Base-by-base conservation (phyloP, 164 flowering plant genomes). In the Stephania cephalantha region DNA sequence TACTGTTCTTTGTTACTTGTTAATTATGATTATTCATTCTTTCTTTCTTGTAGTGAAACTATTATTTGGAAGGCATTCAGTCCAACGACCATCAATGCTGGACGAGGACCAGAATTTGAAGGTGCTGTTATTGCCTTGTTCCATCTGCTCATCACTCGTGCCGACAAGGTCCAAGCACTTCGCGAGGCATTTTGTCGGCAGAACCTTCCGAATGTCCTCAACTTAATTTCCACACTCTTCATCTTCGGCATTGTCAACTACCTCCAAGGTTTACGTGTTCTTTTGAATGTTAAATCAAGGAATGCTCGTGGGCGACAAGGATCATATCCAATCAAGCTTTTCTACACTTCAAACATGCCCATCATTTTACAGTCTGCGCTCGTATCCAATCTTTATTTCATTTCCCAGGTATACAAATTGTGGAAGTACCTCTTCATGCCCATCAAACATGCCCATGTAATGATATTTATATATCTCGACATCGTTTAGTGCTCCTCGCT, bases 91-190 rank as follows among this genome's bases (percentile, higher is more conserved):
- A 74, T 74, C 58, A 71, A 71, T n/a, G n/a, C 61, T 71, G 74
- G 76, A 53, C 29, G 78, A 61, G 78, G 78, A 9, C 68, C 73
- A n/a, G 68, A 75, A 45, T 75, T 75, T 69, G 77, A 75, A 55
- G 77, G 77, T 75, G 73, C n/a, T 75, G 72, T 75, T 55, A 69
- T 75, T 75, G 78, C 73, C 7, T n/a, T 75, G 69, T 75, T 75
- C 73, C 73, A 70, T 58, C 67, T 70, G 13, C 74, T 72, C 1
- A 72, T 72, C 12, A 72, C 74, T 72, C 74, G 63, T 7, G 15
- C 13, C 1, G 75, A 73, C 31, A 73, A 73, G 75, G 75, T 73
- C 30, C 46, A 68, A 9, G 75, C 52, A 31, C 69, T 73, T 15
- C 68, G 68, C 1, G 71, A 69, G 5, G 71, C 71, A 15, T 70